A percentile compares a stretch with the other conserved stretches of the same genome.
Conservation (phyloP, 495 filamentous ascomycete genomes). For the Aspergillus affinis region DNA sequence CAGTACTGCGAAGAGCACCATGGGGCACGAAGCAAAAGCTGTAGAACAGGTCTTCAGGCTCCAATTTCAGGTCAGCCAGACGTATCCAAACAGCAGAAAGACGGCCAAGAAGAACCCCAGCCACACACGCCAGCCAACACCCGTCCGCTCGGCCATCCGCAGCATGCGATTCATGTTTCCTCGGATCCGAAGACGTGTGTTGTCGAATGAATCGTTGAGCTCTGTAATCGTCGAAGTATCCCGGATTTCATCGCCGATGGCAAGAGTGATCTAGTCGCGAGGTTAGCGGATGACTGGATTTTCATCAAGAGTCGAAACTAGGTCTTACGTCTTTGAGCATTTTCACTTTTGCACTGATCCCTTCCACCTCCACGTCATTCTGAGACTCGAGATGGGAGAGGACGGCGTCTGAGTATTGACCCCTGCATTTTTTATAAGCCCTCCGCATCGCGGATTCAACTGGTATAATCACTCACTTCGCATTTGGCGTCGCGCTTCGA, state of each 20-base stretch:
- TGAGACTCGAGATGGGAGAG: slow-evolving; percentile 93
- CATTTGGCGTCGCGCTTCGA: slow-evolving; percentile 79
- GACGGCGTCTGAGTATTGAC: slow-evolving; percentile 92
- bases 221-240: slow-evolving; percentile 80
- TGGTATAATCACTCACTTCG: slow-evolving; percentile 52
- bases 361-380: slow-evolving; percentile 88
- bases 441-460: neutral
- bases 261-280: slow-evolving; percentile 69
- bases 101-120: slow-evolving; percentile 80
- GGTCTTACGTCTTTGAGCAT: slow-evolving; percentile 83
- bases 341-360: slow-evolving; percentile 86
- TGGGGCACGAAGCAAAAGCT: neutral
- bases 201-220: slow-evolving; percentile 83
- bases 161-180: slow-evolving; percentile 98
- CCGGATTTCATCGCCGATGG: slow-evolving; percentile 93
- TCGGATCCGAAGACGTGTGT: slow-evolving; percentile 70
- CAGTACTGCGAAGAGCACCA: neutral
- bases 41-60: neutral
- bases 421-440: slow-evolving; percentile 46
- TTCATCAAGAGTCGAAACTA: neutral
- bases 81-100: slow-evolving; percentile 78
- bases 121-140: slow-evolving; percentile 95
- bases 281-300: slow-evolving; percentile 8
- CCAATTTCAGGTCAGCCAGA: slow-evolving; percentile 67
- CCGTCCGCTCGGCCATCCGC: slow-evolving; percentile 89